Evolutionary conservation across 345 rosid species (phyloP), one percentile per base, ranked within the genome.

Genomic region (Pseudoturritis turrita): DNA sequence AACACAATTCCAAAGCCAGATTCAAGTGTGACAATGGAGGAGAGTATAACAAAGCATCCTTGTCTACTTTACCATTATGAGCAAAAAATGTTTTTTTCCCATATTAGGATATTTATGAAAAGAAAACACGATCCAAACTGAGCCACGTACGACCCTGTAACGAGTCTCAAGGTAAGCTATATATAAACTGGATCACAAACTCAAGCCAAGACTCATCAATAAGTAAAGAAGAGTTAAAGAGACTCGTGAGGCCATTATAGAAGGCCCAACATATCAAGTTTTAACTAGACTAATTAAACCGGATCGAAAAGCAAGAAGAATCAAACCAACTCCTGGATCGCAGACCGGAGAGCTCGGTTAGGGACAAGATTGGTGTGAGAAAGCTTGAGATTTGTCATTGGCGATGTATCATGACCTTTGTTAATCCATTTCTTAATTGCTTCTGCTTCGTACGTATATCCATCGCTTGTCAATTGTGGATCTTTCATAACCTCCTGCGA

Each of bases 391-490:
- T 83, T 81, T 33, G 88, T 85, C 88, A 81, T 76, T 0, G 96
- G 97, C 1, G 91, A 89, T 3, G 81, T 75, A 13, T 83, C 55
- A 3, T 77, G 80, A 14, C 88, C 89, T 1, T 76, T 79, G 37
- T 67, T 81, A 28, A 91, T 55, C 97, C 96, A 91, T 72, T 61
- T 79, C 49, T 21, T 61, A 21, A 91, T 59, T 6, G 82, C 81
- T 65, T 80, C 76, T 60, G 79, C 83, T 81, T 89, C 96, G 13
- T 91, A 91, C 0, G 91, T 87, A 64, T 40, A 78, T 10, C 97
- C 96, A 65, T 89, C 97, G 0, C 89, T 91, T 7, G 94, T 83
- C 10, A 89, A 65, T 14, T 76, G 81, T 22, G 94, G 96, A 65
- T 89, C 84, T 77, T 41, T 66, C 94, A 89, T 92, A 5, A 75